phyloP scores from a whole-genome alignment of 176 grass and related monocot species.

The Raddia distichophylla region DNA sequence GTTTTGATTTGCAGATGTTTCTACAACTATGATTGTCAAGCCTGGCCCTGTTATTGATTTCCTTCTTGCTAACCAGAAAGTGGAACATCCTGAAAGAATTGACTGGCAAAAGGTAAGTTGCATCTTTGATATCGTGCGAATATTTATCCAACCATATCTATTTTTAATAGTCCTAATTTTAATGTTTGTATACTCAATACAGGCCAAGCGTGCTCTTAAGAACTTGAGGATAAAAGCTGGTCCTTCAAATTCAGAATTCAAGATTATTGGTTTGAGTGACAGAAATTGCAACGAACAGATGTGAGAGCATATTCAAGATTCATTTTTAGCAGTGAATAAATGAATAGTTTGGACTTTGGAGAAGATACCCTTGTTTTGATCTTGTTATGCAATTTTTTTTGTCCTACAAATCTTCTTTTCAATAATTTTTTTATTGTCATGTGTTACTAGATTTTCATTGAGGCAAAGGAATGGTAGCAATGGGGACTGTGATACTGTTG shows the following conservation, averaged over 20 bases:
- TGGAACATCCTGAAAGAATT: conserved; percentile 53
- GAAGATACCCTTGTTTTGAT: neutral
- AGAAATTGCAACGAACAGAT: conserved; percentile 64
- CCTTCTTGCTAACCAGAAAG: conserved; percentile 79
- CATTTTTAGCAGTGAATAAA: neutral
- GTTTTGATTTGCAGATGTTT: conserved; percentile 64
- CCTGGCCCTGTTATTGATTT: conserved; percentile 88
- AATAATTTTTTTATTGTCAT: conserved; percentile 32
- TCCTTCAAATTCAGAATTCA: conserved; percentile 68
- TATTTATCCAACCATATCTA: neutral
- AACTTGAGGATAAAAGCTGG: conserved; percentile 67
- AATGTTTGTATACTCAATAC: conserved; percentile 11
- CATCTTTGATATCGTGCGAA: neutral
- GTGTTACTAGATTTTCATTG: conserved; percentile 52
- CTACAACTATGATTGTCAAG: conserved; percentile 92
- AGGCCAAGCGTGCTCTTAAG: conserved; percentile 70
- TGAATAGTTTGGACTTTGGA: conserved; percentile 14
- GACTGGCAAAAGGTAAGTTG: conserved; percentile 73
- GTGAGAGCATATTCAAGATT: conserved; percentile 41
- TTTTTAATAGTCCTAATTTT: conserved; percentile 28
- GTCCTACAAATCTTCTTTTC: neutral
- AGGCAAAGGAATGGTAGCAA: conserved; percentile 47
- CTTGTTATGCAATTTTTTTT: conserved; percentile 7
- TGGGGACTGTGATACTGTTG: conserved; percentile 43
- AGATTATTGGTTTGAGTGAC: conserved; percentile 85